These are phyloP conservation scores for Herpotrichia juniperi DNA, from an alignment of 2,329 filamentous ascomycete species.

Conservation along the genomic window DNA sequence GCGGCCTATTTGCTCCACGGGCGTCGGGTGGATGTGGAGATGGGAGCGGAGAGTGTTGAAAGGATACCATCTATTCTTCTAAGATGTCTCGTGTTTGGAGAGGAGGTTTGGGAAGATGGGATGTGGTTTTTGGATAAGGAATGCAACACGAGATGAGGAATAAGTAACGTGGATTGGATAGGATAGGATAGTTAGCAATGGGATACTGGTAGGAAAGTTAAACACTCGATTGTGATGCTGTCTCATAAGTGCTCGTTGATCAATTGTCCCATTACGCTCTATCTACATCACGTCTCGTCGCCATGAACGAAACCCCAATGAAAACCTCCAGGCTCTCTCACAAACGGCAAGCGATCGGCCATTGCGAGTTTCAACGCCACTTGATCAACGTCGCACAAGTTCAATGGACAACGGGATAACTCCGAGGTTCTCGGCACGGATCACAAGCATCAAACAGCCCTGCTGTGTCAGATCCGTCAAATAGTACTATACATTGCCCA, in stretches of 20 bases:
- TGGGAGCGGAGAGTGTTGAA: not conserved
- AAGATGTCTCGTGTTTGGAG: slow-evolving; percentile 18
- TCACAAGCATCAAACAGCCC: too few species aligned
- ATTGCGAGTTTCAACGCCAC: too few species aligned
- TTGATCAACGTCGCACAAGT: too few species aligned
- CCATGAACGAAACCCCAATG: too few species aligned
- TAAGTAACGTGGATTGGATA: not conserved
- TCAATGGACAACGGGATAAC: too few species aligned
- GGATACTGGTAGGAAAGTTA: slow-evolving; percentile 6
- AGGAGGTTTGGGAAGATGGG: slow-evolving; percentile 7
- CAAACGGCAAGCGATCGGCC: too few species aligned
- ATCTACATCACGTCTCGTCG: too few species aligned
- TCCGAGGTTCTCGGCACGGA: too few species aligned
- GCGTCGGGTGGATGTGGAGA: not conserved
- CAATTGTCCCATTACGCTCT: not conserved
- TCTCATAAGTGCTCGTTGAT: not conserved
- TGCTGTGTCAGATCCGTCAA: not conserved
- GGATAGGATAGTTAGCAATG: slow-evolving; percentile 10
- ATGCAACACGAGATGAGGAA: not conserved
- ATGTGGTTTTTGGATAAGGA: slow-evolving; percentile 4
- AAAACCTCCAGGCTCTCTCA: too few species aligned
- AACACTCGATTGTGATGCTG: not conserved
- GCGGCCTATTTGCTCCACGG: not conserved
- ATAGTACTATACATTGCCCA: too few species aligned
- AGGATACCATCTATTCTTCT: slow-evolving; percentile 18